These are phyloP conservation scores for Fonsecaea monophora DNA, from an alignment of 2,329 filamentous ascomycete species.

Conservation along the genomic window DNA sequence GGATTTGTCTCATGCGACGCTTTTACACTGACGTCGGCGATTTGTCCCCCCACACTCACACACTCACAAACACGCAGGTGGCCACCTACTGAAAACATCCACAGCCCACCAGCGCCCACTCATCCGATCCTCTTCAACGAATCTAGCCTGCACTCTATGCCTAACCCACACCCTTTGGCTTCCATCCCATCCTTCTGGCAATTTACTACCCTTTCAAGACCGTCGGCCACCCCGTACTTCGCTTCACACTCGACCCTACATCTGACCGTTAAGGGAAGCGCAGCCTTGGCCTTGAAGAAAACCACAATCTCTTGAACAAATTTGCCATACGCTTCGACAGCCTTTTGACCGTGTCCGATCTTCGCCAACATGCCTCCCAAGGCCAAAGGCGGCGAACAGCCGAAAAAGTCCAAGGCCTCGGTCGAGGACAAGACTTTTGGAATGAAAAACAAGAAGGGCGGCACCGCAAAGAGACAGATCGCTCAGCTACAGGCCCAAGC, in stretches of 20 bases:
- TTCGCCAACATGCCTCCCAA: conserved; percentile 51
- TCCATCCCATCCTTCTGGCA: background rate
- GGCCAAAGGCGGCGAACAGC: conserved; percentile 51
- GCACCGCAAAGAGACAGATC: conserved; percentile 86
- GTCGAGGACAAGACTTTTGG: conserved; percentile 98
- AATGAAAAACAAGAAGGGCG: conserved; percentile 99
- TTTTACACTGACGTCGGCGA: conserved; percentile 17
- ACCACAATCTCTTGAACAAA: background rate
- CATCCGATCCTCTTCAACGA: conserved; percentile 1
- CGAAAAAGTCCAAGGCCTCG: conserved; percentile 57
- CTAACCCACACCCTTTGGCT: background rate
- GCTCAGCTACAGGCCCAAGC: conserved; percentile 78
- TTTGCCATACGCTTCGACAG: background rate
- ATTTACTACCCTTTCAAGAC: background rate
- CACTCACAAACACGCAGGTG: background rate
- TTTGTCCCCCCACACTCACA: conserved; percentile 9
- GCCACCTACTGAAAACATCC: conserved; percentile 22
- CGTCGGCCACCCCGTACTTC: background rate
- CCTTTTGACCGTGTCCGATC: background rate
- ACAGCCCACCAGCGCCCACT: conserved; percentile 10
- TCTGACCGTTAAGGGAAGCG: background rate
- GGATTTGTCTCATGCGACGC: conserved; percentile 11
- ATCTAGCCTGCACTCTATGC: background rate
- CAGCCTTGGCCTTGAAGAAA: background rate
- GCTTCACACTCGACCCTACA: background rate